Percentiles rank a stretch among this genome's conserved stretches.
Evolutionary conservation across 192 early-diverging fungal genomes (phyloP).

Genomic region (Podila epigama): DNA sequence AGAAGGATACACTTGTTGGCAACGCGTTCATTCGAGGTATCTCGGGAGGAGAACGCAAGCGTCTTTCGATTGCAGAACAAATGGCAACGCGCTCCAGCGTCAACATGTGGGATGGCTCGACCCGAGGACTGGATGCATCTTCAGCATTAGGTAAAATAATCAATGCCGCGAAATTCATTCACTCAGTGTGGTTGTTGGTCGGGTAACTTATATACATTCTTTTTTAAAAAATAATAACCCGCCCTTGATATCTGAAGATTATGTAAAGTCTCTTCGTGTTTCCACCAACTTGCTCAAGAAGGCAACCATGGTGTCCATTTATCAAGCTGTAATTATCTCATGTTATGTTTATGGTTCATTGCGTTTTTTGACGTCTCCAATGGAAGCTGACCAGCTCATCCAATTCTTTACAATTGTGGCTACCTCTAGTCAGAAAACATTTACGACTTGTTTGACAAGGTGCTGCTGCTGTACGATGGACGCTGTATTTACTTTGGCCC

Average conservation of each 20-base stretch:
- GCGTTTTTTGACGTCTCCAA: too few species aligned
- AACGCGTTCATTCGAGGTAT: constrained; percentile 64
- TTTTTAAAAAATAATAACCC: too few species aligned
- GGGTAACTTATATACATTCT: too few species aligned
- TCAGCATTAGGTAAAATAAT: constrained; percentile 65
- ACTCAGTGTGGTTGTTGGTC: too few species aligned
- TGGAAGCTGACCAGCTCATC: too few species aligned
- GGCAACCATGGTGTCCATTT: constrained; percentile 63
- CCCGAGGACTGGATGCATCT: constrained; percentile 79
- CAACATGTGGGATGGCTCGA: constrained; percentile 72
- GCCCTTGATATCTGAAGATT: constrained; percentile 61
- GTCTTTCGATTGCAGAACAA: constrained; percentile 62
- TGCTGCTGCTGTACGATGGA: constrained; percentile 70
- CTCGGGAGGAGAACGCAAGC: constrained; percentile 68
- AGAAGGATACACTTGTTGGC: constrained; percentile 67
- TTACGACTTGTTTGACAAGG: constrained; percentile 71
- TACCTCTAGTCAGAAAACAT: constrained; percentile 64
- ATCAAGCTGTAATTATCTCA: constrained; percentile 72
- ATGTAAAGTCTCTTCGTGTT: constrained; percentile 74
- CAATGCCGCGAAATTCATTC: too few species aligned
- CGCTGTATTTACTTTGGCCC: constrained; percentile 74
- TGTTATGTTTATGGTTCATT: too few species aligned
- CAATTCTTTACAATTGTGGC: background rate
- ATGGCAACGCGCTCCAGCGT: constrained; percentile 56
- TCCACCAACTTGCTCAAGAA: constrained; percentile 70